A percentile compares a stretch with the other conserved stretches of the same genome.
These are phyloP conservation scores for Planoprotostelium fungivorum DNA, from an alignment of 78 protist genomes.

Conservation along the genomic window DNA sequence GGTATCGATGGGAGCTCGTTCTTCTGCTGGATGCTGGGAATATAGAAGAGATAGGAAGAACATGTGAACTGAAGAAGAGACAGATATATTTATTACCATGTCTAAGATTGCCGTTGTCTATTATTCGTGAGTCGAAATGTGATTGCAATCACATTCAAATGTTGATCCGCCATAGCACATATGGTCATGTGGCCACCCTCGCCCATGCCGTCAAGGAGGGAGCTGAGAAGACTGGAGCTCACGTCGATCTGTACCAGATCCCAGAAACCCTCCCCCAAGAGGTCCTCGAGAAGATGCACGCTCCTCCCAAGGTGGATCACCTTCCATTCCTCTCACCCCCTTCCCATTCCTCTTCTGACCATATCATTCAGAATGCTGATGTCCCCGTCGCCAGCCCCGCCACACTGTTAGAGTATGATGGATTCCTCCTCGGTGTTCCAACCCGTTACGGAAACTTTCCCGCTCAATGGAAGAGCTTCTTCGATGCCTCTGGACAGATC, in stretches of 20 bases:
- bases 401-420: constrained; percentile 18
- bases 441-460: constrained; percentile 47
- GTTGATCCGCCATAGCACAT: not conserved
- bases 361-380: not conserved
- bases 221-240: not conserved
- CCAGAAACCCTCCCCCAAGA: not conserved
- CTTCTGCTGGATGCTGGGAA: no score
- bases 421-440: constrained; percentile 40
- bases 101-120: not conserved
- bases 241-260: not conserved
- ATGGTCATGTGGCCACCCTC: not conserved
- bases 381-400: not conserved
- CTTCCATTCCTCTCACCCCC: no score
- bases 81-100: no score
- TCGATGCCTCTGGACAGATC: constrained; percentile 25
- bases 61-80: no score
- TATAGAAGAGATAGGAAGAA: no score
- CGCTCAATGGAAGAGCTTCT: constrained; percentile 46
- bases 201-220: not conserved
- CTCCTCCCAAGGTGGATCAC: not conserved
- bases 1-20: no score
- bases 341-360: not conserved
- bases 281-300: not conserved
- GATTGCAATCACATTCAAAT: not conserved
- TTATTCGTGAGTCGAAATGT: not conserved